A percentile compares a stretch with the other conserved stretches of the same genome.
Evolutionary conservation across 2,329 filamentous ascomycete genomes (phyloP).

Genomic region (Furcasterigmium furcatum): DNA sequence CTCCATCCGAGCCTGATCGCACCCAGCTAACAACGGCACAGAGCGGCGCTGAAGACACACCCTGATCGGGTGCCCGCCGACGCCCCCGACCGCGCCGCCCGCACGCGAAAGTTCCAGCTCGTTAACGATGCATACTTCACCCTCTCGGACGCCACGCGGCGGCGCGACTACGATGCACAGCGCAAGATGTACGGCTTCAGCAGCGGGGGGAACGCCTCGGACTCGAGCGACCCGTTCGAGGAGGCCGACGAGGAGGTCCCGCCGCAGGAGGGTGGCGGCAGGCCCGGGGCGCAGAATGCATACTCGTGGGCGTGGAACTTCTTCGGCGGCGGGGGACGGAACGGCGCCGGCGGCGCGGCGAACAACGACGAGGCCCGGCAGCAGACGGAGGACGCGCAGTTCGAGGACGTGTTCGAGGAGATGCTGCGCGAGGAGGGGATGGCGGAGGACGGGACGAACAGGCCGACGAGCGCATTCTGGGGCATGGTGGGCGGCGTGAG

Average conservation of each 20-base stretch:
- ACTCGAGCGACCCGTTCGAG: conserved; percentile 34
- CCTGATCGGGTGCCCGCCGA: conserved; percentile 84
- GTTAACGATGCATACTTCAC: conserved; percentile 94
- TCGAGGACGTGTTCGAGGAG: conserved; percentile 84
- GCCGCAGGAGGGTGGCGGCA: conserved; percentile 22
- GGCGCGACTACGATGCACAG: conserved; percentile 81
- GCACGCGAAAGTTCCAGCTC: conserved; percentile 86
- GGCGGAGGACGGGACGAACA: conserved; percentile 63
- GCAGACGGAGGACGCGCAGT: conserved; percentile 72
- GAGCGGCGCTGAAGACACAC: conserved; percentile 86
- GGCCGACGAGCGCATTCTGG: conserved; percentile 77
- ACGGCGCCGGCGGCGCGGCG: conserved; percentile 24
- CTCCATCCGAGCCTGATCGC: neutral
- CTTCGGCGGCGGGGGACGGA: conserved; percentile 36
- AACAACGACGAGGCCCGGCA: conserved; percentile 37
- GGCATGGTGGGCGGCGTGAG: conserved; percentile 78
- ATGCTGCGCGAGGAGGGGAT: conserved; percentile 86
- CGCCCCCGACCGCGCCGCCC: conserved; percentile 75
- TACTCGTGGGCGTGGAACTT: conserved; percentile 79
- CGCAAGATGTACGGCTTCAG: conserved; percentile 53
- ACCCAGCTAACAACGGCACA: conserved; percentile 28
- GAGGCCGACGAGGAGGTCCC: conserved; percentile 20
- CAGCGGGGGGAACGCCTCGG: conserved; percentile 22
- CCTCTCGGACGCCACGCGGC: conserved; percentile 73
- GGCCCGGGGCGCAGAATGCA: conserved; percentile 33